Base-by-base conservation (phyloP, 192 early-diverging fungal species). In the Podila clonocystis region DNA sequence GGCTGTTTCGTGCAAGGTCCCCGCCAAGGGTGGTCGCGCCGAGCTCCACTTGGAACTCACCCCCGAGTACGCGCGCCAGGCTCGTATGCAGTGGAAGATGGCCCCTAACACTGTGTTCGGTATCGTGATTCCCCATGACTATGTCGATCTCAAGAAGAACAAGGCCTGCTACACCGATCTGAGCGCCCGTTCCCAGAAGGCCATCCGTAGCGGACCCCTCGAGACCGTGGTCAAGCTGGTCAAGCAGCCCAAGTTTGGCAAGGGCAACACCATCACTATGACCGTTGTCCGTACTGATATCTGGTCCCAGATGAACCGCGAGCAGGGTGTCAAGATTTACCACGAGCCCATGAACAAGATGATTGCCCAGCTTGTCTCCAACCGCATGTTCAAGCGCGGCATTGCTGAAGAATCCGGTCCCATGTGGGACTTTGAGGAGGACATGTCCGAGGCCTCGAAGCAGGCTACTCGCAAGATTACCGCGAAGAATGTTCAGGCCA, bases 291-390 rank as follows among this genome's bases (percentile, higher is more conserved):
- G 58, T 20, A 76, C 74, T 28, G 62, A 70, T 28, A 22, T 76
- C 31, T 76, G 74, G 74, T 76, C 74, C n/a, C 62, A 70, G 59
- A 65, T 76, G 74, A 76, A 76, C 57, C 74, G 74, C 12, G 67
- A 19, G 2, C 74, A 76, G 50, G 62, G 62, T 36, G 74, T 76
- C 11, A 17, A 61, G 5, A 76, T 76, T 20, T 45, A 63, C 34
- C 74, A 76, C 48, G 17, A 49, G 29, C 67, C 62, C 1, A 45
- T 75, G 34, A 62, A 76, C 19, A 9, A 69, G 50, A 65, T 69
- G 41, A 55, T 69, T 50, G 22, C 67, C 30, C 15, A 50, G 41
- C 33, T 36, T 0, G 30, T 63, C 8, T 63, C 62, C 34, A n/a
- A n/a, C 59, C 62, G 67, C 52, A 31, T 9, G 52, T 55, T 55